Conservation (phyloP, 805 yeast species). For the Schizosaccharomyces octosporus region DNA sequence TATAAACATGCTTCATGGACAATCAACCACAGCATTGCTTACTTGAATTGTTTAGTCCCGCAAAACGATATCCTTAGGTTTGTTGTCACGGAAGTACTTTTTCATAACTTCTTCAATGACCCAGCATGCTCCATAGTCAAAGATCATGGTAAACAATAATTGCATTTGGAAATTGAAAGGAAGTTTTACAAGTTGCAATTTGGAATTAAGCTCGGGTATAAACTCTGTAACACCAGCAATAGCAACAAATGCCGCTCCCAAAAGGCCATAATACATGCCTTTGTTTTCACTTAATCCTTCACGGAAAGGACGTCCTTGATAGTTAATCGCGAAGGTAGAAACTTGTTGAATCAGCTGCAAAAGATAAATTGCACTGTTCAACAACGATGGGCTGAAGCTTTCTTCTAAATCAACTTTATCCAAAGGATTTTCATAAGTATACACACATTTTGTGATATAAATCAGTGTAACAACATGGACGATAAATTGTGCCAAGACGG, state of each 20-base stretch:
- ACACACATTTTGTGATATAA: constrained; percentile 62
- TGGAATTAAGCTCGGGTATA: constrained; percentile 78
- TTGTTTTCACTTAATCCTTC: constrained; percentile 72
- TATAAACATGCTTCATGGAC: too few relatives aligned
- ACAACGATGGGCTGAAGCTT: constrained; percentile 62
- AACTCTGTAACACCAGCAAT: constrained; percentile 83
- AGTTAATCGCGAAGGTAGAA: constrained; percentile 90
- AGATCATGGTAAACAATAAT: constrained; percentile 43
- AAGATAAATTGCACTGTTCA: constrained; percentile 88
- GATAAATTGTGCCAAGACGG: constrained; percentile 88
- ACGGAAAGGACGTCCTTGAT: constrained; percentile 90
- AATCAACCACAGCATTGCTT: not conserved
- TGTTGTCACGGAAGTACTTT: constrained; percentile 65
- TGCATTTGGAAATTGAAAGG: constrained; percentile 42
- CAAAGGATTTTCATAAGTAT: constrained; percentile 74
- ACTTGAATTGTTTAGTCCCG: not conserved
- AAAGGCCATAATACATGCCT: constrained; percentile 88
- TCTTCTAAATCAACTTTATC: constrained; percentile 70
- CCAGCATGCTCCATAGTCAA: constrained; percentile 60
- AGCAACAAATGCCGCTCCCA: constrained; percentile 77
- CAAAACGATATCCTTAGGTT: constrained; percentile 71
- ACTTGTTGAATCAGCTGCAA: constrained; percentile 90
- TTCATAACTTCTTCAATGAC: constrained; percentile 60
- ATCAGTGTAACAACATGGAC: constrained; percentile 65
- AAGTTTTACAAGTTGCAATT: constrained; percentile 83